Evolutionary conservation across 192 early-diverging fungal species (phyloP), one percentile per base, ranked within the genome.

Genomic region (Coemansia sp.): DNA sequence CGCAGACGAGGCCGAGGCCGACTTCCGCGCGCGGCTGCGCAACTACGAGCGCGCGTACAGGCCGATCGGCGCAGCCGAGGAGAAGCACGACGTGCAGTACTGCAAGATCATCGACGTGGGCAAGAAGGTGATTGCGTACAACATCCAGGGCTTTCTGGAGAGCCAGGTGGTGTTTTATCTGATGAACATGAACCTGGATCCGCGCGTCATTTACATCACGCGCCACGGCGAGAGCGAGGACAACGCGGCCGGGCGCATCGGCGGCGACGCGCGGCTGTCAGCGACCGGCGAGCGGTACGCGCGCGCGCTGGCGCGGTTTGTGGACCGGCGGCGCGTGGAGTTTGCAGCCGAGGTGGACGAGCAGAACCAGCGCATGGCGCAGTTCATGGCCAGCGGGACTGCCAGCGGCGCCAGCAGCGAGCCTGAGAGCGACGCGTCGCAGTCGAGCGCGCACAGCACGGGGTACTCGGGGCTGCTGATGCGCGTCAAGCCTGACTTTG

Each of bases 51-150:
- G 89, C 28, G 90, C 91, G n/a, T 98, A 99, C 79, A 86, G 93
- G 64, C 86, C 95, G 0, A 85, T 99, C 35, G 87, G 86, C 34
- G 89, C 92, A 6, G 88, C 89, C 36, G 96, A 96, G 72, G 97
- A 99, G 65, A 77, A 89, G 36, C 71, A 83, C 37, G 91, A 91
- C 57, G 88, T 89, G 8, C 91, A 92, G 61, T 99, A 93, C 79
- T 95, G 96, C 86, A 98, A 99, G 75, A 85, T 98, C 54, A 92
- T 96, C 65, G 94, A 99, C 81, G 95, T 98, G 7, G 97, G 97
- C 62, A 93, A 94, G 65, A 99, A 97, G 79, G 87, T 97, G 4
- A 94, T 97, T 75, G 94, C 96, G 15, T 87, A 96, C 84, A 94
- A 96, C 71, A 94, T 96, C 67, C 90, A 92, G 70, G 97, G 97